Base-by-base conservation (phyloP, 2,329 filamentous ascomycete species). In the Hansfordia pulvinata region DNA sequence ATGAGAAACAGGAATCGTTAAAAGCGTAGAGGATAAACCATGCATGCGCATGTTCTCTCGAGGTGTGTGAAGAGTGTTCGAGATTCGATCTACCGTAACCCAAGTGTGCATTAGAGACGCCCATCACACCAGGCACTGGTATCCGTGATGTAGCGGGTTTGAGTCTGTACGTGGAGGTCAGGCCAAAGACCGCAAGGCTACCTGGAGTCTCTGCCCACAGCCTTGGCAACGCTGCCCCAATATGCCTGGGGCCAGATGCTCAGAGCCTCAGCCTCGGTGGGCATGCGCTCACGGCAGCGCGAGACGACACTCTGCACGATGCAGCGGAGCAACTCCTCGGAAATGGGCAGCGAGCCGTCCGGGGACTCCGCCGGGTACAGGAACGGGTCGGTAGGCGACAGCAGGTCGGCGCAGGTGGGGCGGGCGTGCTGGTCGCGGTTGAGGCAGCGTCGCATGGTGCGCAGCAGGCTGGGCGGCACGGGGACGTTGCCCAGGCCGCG, bases 401-500 rank as follows among this genome's bases (percentile, higher is more conserved):
- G 53, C 11, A 81, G 54, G 40, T 78, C 67, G 13, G 64, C 64
- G 39, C 71, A 76, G 0, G 74, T 75, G 3, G 74, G 74, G 2
- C 76, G 61, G 43, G 69, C 56, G 37, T 69, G 61, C 37, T 67
- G 65, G 36, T 80, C 70, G 27, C 75, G 63, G 40, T 60, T 62
- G 7, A 81, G 56, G 40, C 75, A 80, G 10, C 64, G 60, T 40
- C 58, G 65, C 59, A 81, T 60, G 0, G 74, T 78, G 17, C 63
- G 54, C 18, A 79, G 49, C 9, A 79, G 53, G 8, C 64, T 65
- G 0, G 58, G 53, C 1, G 75, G 74, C 2, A 81, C 69, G 0
- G 58, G 54, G 1, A 64, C 58, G 27, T 62, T 76, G 22, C 82
- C 82, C 26, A 85, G 58, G 9, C 76, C 82, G 3, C 65, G 60